phyloP scores from a whole-genome alignment of 306 rosid genomes.

The Delonix regia region DNA sequence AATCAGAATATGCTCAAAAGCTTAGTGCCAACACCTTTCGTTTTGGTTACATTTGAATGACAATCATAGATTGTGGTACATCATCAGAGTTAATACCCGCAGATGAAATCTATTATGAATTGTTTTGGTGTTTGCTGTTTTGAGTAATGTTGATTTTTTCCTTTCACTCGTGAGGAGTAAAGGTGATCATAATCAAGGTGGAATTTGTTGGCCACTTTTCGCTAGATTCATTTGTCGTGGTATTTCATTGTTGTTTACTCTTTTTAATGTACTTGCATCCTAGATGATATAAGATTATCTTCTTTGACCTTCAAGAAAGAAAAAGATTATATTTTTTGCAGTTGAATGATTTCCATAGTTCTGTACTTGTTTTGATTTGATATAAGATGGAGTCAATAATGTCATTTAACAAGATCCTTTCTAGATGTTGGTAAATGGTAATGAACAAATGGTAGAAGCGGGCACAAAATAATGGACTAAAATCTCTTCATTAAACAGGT shows the following conservation, averaged over 20 bases:
- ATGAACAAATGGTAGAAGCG: slow-evolving; percentile 9
- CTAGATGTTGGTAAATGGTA: neutral
- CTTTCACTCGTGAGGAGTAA: neutral
- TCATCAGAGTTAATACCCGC: neutral
- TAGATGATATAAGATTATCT: neutral
- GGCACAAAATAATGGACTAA: slow-evolving; percentile 16
- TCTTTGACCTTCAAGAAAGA: slow-evolving; percentile 16
- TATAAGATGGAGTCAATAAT: neutral
- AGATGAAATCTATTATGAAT: too few relatives aligned
- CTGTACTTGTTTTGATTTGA: neutral
- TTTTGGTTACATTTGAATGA: slow-evolving; percentile 22
- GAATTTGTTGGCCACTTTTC: slow-evolving; percentile 13
- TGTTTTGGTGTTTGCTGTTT: neutral
- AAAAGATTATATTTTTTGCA: too few relatives aligned
- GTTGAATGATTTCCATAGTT: slow-evolving; percentile 10
- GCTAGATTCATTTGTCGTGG: slow-evolving; percentile 11
- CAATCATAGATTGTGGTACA: neutral
- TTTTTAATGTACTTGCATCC: neutral
- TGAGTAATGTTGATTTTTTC: slow-evolving; percentile 1
- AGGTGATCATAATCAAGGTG: neutral
- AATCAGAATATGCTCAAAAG: neutral
- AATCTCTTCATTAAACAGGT: slow-evolving; percentile 18
- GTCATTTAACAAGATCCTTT: slow-evolving; percentile 18
- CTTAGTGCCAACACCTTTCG: neutral
- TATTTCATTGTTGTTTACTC: neutral